Percentiles rank a stretch among this genome's conserved stretches.
Evolutionary conservation across 495 filamentous ascomycete species (phyloP).

Genomic region (Penicillium coffeae): DNA sequence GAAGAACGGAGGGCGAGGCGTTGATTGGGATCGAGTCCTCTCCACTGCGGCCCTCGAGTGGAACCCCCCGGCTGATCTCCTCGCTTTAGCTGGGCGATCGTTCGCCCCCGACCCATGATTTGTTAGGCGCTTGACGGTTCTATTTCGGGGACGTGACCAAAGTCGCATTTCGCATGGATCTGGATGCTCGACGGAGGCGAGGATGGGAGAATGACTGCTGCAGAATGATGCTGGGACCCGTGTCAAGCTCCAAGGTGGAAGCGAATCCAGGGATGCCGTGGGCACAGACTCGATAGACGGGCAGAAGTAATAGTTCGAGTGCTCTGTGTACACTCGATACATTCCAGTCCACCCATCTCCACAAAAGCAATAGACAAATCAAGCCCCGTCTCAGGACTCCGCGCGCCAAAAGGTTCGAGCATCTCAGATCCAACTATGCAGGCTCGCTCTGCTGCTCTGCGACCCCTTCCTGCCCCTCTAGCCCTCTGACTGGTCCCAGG

Average conservation of each 20-base stretch:
- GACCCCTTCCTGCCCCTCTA: conserved; percentile 10
- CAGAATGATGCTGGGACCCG: background rate
- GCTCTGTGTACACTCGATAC: background rate
- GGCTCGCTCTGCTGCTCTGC: conserved; percentile 11
- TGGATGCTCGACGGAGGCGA: background rate
- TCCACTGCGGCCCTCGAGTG: conserved; percentile 5
- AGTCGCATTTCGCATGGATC: background rate
- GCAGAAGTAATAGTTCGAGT: background rate
- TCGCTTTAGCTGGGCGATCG: conserved; percentile 2
- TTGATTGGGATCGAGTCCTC: conserved; percentile 3
- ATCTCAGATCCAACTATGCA: conserved; percentile 34
- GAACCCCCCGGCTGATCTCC: conserved; percentile 13
- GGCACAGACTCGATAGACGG: background rate
- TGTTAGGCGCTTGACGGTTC: conserved; percentile 2
- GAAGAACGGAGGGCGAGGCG: background rate
- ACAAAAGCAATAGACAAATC: no score
- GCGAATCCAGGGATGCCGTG: conserved; percentile 22
- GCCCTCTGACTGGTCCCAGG: conserved; percentile 15
- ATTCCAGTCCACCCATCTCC: background rate
- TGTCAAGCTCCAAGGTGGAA: background rate
- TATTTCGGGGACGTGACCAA: background rate
- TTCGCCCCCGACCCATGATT: background rate
- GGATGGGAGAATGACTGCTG: background rate
- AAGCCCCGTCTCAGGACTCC: conserved; percentile 14
- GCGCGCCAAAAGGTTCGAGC: conserved; percentile 22